Conservation (phyloP, 257 asterid genomes). For the Nicotiana tomentosiformis region DNA sequence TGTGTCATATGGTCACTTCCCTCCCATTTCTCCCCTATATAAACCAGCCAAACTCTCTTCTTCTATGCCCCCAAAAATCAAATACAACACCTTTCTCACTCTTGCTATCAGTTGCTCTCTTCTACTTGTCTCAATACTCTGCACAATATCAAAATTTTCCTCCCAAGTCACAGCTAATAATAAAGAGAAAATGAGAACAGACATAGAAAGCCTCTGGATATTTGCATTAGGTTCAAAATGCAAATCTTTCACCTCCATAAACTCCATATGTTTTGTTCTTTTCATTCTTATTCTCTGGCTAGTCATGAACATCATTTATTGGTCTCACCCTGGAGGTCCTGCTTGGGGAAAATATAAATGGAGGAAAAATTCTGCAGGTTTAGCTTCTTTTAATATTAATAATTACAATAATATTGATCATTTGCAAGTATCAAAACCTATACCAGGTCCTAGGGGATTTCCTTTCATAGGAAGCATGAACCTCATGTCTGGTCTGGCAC, state of each 20-base stretch:
- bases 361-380: slow-evolving; percentile 10
- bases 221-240: slow-evolving; percentile 52
- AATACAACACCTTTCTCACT: neutral
- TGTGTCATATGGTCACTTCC: neutral
- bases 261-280: slow-evolving; percentile 23
- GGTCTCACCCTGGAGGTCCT: slow-evolving; percentile 79
- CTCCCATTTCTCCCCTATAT: neutral
- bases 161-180: neutral
- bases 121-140: neutral
- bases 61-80: neutral
- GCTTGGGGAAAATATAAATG: slow-evolving; percentile 68
- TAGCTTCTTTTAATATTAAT: neutral
- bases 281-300: slow-evolving; percentile 29
- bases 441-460: slow-evolving; percentile 75
- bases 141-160: neutral
- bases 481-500: slow-evolving; percentile 73
- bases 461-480: slow-evolving; percentile 71
- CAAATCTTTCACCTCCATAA: slow-evolving; percentile 29
- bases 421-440: slow-evolving; percentile 11
- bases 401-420: neutral
- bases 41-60: neutral
- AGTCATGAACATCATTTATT: slow-evolving; percentile 42
- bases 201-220: slow-evolving; percentile 58
- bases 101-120: neutral
- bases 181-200: slow-evolving; percentile 18